Evolutionary conservation across 2,329 filamentous ascomycete species (phyloP).

Genomic region (Epichloe sibirici): DNA sequence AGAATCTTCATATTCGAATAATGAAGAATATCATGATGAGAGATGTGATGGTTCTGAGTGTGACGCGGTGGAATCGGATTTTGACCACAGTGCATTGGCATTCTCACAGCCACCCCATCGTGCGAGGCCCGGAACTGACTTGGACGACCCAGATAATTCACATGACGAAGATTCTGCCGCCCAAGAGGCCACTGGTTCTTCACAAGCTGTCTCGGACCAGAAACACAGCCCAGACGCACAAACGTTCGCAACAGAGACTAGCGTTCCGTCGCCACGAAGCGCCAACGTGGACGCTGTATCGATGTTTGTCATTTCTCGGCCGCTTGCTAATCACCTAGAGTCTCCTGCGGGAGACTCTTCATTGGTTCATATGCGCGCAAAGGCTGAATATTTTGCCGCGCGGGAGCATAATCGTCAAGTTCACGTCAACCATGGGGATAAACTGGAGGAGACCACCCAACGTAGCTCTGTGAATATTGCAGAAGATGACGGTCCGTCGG

Average conservation of each 20-base stretch:
- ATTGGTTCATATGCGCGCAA: background rate
- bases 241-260: background rate
- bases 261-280: background rate
- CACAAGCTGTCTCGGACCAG: background rate
- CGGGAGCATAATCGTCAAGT: slow-evolving; percentile 22
- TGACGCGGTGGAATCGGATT: background rate
- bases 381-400: slow-evolving; percentile 24
- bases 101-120: background rate
- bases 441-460: slow-evolving; percentile 6
- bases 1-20: background rate
- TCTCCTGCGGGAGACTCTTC: background rate
- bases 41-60: background rate
- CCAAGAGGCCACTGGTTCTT: background rate
- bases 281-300: background rate
- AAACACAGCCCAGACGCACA: background rate
- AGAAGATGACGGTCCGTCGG: background rate
- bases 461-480: background rate
- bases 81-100: background rate
- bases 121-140: background rate
- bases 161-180: background rate
- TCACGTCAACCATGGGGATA: background rate
- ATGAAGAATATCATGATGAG: background rate
- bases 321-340: background rate
- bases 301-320: background rate
- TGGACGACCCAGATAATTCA: background rate